These are phyloP conservation scores for Beta vulgaris DNA, from an alignment of 148 eudicot species.

Conservation along the genomic window DNA sequence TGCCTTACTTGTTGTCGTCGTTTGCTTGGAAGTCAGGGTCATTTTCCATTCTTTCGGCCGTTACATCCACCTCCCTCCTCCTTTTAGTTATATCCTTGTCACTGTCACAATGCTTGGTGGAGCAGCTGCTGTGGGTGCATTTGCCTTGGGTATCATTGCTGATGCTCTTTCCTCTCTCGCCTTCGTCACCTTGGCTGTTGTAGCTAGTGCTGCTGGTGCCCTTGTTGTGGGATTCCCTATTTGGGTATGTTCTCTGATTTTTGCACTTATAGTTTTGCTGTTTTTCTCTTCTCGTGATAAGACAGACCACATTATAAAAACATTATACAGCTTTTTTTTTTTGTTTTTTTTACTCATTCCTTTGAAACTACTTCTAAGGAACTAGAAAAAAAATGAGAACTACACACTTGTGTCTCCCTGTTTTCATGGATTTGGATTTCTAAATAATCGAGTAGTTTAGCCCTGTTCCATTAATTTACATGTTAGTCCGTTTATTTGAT, in stretches of 20 bases:
- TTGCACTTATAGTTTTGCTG: not conserved
- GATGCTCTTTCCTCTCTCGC: constrained; percentile 63
- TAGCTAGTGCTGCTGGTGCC: constrained; percentile 87
- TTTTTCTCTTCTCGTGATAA: too few species aligned
- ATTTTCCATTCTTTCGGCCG: constrained; percentile 86
- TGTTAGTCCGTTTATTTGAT: too few species aligned
- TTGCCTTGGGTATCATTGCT: constrained; percentile 71
- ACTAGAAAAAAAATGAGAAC: not conserved
- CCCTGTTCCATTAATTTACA: too few species aligned
- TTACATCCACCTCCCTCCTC: constrained; percentile 91
- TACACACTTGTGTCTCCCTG: not conserved
- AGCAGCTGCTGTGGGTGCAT: constrained; percentile 75
- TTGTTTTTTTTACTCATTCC: too few species aligned
- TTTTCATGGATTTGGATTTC: too few species aligned
- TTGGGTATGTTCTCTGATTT: constrained; percentile 74
- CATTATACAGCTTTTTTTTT: too few species aligned
- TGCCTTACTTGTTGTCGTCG: constrained; percentile 64
- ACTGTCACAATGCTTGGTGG: constrained; percentile 89
- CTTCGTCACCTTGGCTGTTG: constrained; percentile 66
- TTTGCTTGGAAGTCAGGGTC: constrained; percentile 82
- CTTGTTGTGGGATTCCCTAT: constrained; percentile 82
- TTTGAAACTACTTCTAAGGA: too few species aligned
- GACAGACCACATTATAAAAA: too few species aligned
- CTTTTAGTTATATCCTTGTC: constrained; percentile 71
- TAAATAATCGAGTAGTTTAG: too few species aligned